A percentile compares a stretch with the other conserved stretches of the same genome.
Evolutionary conservation across 257 asterid species (phyloP).

Genomic region (Vinca minor): DNA sequence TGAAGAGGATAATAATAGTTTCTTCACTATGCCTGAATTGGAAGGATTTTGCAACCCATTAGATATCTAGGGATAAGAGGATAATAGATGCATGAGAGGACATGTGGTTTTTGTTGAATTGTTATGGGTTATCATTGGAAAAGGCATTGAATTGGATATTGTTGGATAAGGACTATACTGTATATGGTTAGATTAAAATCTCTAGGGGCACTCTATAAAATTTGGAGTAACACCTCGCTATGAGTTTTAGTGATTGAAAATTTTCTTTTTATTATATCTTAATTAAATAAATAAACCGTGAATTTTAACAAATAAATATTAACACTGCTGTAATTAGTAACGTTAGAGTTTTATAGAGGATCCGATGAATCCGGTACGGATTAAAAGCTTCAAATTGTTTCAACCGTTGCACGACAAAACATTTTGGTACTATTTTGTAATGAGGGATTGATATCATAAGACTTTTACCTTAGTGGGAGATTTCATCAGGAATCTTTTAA

Average conservation of each 20-base stretch:
- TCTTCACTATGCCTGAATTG: slow-evolving; percentile 15
- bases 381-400: slow-evolving; percentile 9
- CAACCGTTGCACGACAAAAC: neutral
- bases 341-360: too few species aligned
- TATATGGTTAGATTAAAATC: slow-evolving; percentile 10
- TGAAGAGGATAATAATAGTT: slow-evolving; percentile 4
- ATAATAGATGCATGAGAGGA: slow-evolving; percentile 10
- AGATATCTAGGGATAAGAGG: slow-evolving; percentile 22
- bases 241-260: too few species aligned
- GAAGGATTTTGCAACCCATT: slow-evolving; percentile 13
- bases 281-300: too few species aligned
- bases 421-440: neutral
- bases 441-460: neutral
- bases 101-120: slow-evolving; percentile 2
- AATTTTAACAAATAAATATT: too few species aligned
- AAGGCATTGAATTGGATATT: slow-evolving; percentile 15
- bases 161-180: slow-evolving; percentile 19
- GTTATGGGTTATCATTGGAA: neutral
- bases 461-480: neutral
- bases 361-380: too few species aligned
- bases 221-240: too few species aligned
- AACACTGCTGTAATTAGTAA: too few species aligned
- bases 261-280: too few species aligned
- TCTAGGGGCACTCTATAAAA: too few species aligned
- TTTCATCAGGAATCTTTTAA: neutral